Conservation (phyloP, 352 stramenopile genomes). For the Globisporangium parvum region DNA sequence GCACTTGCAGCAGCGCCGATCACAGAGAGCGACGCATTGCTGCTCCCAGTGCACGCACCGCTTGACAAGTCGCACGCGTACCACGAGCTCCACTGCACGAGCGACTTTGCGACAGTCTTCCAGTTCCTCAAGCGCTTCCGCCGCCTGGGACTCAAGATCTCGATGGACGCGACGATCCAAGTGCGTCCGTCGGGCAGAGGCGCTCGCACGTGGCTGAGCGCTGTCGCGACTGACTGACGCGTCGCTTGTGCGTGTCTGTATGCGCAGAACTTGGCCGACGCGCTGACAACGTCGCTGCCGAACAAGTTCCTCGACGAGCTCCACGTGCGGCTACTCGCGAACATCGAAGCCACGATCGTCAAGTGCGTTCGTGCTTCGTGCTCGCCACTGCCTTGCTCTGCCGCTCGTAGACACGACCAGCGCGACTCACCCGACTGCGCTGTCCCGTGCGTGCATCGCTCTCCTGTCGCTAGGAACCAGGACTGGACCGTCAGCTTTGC, state of each 20-base stretch:
- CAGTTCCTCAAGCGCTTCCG: conserved; percentile 67
- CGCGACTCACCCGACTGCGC: not conserved
- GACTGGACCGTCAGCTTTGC: conserved; percentile 42
- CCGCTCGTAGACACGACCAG: no score
- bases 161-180: conserved; percentile 33
- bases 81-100: conserved; percentile 31
- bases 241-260: not conserved
- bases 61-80: conserved; percentile 24
- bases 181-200: conserved; percentile 11
- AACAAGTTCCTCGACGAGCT: conserved; percentile 34
- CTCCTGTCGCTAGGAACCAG: conserved; percentile 22
- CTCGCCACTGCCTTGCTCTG: no score
- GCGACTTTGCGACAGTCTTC: conserved; percentile 54
- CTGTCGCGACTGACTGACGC: not conserved
- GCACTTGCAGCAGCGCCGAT: not conserved
- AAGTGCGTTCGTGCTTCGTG: no score
- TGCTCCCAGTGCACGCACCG: conserved; percentile 32
- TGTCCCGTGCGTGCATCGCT: not conserved
- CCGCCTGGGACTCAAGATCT: conserved; percentile 44
- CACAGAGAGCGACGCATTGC: conserved; percentile 2
- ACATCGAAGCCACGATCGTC: conserved; percentile 33
- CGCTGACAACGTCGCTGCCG: conserved; percentile 27
- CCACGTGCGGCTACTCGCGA: conserved; percentile 38
- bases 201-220: not conserved
- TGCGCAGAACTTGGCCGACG: conserved; percentile 26